phyloP scores from a whole-genome alignment of 2,329 filamentous ascomycete species.

The Microcyclosporella mali region DNA sequence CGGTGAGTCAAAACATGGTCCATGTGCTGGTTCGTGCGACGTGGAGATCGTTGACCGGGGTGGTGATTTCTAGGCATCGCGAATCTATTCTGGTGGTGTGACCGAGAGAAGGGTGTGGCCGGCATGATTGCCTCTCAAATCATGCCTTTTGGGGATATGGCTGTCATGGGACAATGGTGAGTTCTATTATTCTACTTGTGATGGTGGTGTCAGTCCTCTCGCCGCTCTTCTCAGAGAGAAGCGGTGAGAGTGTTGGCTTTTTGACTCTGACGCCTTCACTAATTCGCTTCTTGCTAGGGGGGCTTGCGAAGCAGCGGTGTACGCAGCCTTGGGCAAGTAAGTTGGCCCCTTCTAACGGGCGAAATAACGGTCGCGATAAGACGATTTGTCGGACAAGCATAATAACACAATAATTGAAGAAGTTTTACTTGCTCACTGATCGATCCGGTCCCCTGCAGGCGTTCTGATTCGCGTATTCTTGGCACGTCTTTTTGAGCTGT shows the following conservation, averaged over 20 bases:
- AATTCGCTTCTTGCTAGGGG: neutral
- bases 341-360: too few species aligned
- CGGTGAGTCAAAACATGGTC: slow-evolving; percentile 5
- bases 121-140: slow-evolving; percentile 35
- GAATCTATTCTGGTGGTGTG: slow-evolving; percentile 36
- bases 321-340: slow-evolving; percentile 10
- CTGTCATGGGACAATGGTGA: slow-evolving; percentile 31
- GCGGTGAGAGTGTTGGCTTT: too few species aligned
- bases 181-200: neutral
- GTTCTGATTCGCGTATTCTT: too few species aligned
- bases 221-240: too few species aligned
- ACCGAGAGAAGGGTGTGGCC: slow-evolving; percentile 34
- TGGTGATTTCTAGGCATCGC: slow-evolving; percentile 26
- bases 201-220: too few species aligned
- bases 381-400: too few species aligned
- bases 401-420: too few species aligned
- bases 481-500: neutral
- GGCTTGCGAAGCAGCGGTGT: slow-evolving; percentile 29
- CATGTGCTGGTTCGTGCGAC: too few species aligned
- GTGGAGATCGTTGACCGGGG: slow-evolving; percentile 9
- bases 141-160: slow-evolving; percentile 33
- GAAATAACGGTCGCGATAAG: too few species aligned
- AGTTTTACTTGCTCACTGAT: too few species aligned
- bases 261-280: neutral
- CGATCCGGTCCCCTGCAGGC: too few species aligned